Base-by-base conservation (phyloP, 1,284 basidiomycete species). In the Vanrija humicola region DNA sequence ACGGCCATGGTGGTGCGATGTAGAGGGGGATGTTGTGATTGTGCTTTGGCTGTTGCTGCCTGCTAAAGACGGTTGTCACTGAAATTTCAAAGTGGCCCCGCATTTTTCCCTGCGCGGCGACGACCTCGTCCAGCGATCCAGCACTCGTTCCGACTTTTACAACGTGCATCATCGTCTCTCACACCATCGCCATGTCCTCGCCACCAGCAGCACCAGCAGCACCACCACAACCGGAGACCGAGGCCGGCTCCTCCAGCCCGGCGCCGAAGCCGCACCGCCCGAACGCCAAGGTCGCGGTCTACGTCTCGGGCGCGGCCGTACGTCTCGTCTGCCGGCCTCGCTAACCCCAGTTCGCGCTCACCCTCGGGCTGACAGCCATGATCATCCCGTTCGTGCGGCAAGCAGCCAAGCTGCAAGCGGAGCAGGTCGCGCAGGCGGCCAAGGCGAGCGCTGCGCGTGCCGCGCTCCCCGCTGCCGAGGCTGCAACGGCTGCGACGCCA, bases 231-330 rank as follows among this genome's bases (percentile, higher is more conserved):
- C 28, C 28, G 2, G 28, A 28, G 6, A 18, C 15, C 8, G 47
- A 38, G 5, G 47, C 38, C n/a, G 47, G 38, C 26, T 25, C 19
- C 39, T 42, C 28, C 18, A 53, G 15, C 40, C 34, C 25, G 18
- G 19, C 48, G 7, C 38, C 40, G 43, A 39, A 43, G 18, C 34
- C 34, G 28, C 46, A 57, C 53, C 50, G 38, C 38, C 61, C 61
- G 28, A 67, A 68, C 21, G 68, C 70, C 1, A 68, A 68, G 55
- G 69, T 73, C 19, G 70, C 70, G 0, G 64, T 68, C 14, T 69
- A 67, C 38, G 68, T 73, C 25, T 64, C 65, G 9, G 70, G 70
- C n/a, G 69, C 70, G 6, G 66, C 70, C 10, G 70, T 71, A 23
- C 26, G 4, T 19, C 40, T 21, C 23, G 10, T 19, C 19, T 28